Percentiles rank a stretch among this genome's conserved stretches.
phyloP scores from a whole-genome alignment of 2,329 filamentous ascomycete species.

The Zasmidium citrigriseum region DNA sequence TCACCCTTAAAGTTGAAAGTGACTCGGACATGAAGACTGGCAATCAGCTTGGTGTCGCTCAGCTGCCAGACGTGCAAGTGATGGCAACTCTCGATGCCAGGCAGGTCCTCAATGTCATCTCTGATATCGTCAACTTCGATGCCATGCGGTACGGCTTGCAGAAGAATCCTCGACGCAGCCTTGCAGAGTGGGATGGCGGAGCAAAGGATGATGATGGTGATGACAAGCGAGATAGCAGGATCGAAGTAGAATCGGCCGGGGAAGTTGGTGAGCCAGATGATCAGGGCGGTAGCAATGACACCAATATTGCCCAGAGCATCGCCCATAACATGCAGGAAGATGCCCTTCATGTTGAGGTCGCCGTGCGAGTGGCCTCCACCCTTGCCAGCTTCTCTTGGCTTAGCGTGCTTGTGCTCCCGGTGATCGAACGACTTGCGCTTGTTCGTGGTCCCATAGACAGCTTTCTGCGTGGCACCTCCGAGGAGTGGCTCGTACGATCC shows the following conservation, averaged over 20 bases:
- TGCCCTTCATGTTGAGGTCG: conserved; percentile 91
- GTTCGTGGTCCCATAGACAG: conserved; percentile 28
- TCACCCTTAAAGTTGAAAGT: conserved; percentile 85
- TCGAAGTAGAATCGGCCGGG: conserved; percentile 84
- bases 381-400: conserved; percentile 63
- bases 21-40: conserved; percentile 90
- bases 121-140: conserved; percentile 88
- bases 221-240: conserved; percentile 88
- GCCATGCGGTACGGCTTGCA: conserved; percentile 90
- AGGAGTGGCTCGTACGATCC: conserved; percentile 19
- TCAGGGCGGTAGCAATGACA: conserved; percentile 77
- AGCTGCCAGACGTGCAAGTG: conserved; percentile 98
- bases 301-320: conserved; percentile 85
- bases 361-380: conserved; percentile 73
- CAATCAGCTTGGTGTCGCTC: conserved; percentile 90
- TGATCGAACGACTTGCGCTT: conserved; percentile 38
- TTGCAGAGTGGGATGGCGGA: conserved; percentile 78
- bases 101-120: conserved; percentile 82
- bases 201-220: conserved; percentile 74
- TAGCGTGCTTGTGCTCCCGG: conserved; percentile 72
- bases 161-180: conserved; percentile 80
- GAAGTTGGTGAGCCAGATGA: conserved; percentile 90
- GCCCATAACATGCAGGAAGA: conserved; percentile 71
- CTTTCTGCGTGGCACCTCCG: conserved; percentile 35
- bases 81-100: conserved; percentile 86